Base-by-base conservation (phyloP, 257 asterid genomes). In the Nicotiana paniculata region DNA sequence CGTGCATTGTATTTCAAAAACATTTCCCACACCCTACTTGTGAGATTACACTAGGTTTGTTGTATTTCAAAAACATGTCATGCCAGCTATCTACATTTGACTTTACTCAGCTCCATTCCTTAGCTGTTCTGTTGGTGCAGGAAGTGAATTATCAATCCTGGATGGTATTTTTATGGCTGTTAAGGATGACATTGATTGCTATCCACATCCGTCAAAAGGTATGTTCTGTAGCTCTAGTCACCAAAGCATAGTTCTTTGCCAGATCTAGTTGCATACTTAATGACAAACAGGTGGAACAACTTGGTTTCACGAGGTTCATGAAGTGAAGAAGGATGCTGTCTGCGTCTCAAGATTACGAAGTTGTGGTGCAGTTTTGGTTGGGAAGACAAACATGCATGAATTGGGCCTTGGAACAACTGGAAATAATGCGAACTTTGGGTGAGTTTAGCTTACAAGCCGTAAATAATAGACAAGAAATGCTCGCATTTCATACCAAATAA, bases 351-450 rank as follows among this genome's bases (percentile, higher is more conserved):
- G 92, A 81, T 85, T 96, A 86, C 97, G 98, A 28, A 82, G 89
- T 54, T 94, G 98, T 82, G 97, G 99, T 80, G 98, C 84, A 81
- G 84, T 94, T 82, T 90, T 96, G 62, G 99, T 94, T 69, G 99
- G 99, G 81, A 96, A 96, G 88, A 97, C 99, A 67, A 96, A 92
- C 88, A 96, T 96, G 99, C 98, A 96, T 89, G 98, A 96, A 84
- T 81, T 96, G 86, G 99, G 98, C 80, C 81, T 96, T 80, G 99
- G 99, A 48, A 92, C 97, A 8, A 93, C 98, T 33, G 99, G 99
- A 89, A 96, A 93, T 81, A 96, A 96, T 88, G 92, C 98, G 80
- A 94, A 96, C 83, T 63, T 92, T 62, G 99, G 99, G 99, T 96
- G 87, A 75, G 87, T 77, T 76, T 70, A 82, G 4, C 84, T 28